These are phyloP conservation scores for Globisporangium acanthophoron DNA, from an alignment of 352 stramenopile genomes.

Conservation along the genomic window DNA sequence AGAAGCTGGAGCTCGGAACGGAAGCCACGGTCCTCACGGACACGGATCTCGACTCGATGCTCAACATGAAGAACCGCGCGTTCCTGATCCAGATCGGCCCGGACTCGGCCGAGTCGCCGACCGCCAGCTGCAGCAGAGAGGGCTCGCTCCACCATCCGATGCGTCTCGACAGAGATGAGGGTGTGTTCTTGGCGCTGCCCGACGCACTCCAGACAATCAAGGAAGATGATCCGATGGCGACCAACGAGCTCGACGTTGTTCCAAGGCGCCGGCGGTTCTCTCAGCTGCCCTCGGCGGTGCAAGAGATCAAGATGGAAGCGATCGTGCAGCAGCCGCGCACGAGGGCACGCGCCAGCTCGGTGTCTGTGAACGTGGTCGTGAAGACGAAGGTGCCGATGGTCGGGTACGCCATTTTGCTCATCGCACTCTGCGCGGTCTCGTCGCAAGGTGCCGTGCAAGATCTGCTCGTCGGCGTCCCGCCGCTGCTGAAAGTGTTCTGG, in stretches of 20 bases:
- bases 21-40: constrained; percentile 5
- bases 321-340: constrained; percentile 10
- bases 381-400: constrained; percentile 40
- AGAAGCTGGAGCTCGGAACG: background rate
- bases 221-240: background rate
- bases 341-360: background rate
- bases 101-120: background rate
- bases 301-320: constrained; percentile 32
- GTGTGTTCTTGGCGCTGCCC: constrained; percentile 34
- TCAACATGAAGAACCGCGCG: constrained; percentile 11
- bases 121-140: background rate
- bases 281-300: constrained; percentile 27
- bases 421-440: constrained; percentile 32
- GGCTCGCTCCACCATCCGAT: background rate
- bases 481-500: constrained; percentile 54
- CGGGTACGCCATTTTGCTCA: constrained; percentile 38
- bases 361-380: constrained; percentile 35
- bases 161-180: constrained; percentile 5
- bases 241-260: too few species aligned
- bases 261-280: constrained; percentile 8
- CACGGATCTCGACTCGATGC: constrained; percentile 15
- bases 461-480: constrained; percentile 31
- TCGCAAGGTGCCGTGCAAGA: constrained; percentile 42
- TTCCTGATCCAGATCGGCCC: constrained; percentile 19
- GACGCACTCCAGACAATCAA: constrained; percentile 3